Percentiles rank a stretch among this genome's conserved stretches.
These are phyloP conservation scores for Rutstroemia sydowiana DNA, from an alignment of 2,329 filamentous ascomycete genomes.

Conservation along the genomic window DNA sequence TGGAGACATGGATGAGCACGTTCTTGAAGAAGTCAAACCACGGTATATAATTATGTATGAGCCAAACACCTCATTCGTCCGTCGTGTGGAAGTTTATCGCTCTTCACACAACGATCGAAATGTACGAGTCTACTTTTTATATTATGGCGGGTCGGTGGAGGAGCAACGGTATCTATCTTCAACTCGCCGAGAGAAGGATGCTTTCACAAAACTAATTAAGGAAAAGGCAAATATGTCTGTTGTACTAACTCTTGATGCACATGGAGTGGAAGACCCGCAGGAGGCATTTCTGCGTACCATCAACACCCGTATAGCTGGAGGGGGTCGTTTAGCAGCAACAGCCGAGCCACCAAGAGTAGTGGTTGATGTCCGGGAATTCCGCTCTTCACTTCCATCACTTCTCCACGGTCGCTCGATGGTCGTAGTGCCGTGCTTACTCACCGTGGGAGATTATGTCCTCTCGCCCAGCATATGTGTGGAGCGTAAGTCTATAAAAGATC, in stretches of 20 bases:
- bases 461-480: slow-evolving; percentile 89
- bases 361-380: slow-evolving; percentile 93
- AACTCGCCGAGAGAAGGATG: slow-evolving; percentile 91
- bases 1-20: slow-evolving; percentile 89
- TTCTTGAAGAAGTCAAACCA: slow-evolving; percentile 90
- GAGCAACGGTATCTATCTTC: slow-evolving; percentile 87
- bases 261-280: slow-evolving; percentile 70
- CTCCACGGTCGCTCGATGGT: slow-evolving; percentile 83
- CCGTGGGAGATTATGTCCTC: slow-evolving; percentile 92
- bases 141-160: slow-evolving; percentile 90
- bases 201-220: slow-evolving; percentile 89
- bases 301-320: slow-evolving; percentile 93
- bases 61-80: slow-evolving; percentile 88
- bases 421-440: slow-evolving; percentile 90
- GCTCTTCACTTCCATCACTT: slow-evolving; percentile 83
- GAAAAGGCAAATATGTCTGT: slow-evolving; percentile 91
- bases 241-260: slow-evolving; percentile 67
- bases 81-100: slow-evolving; percentile 89
- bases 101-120: slow-evolving; percentile 86
- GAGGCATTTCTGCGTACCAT: slow-evolving; percentile 90
- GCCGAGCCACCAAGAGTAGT: slow-evolving; percentile 84
- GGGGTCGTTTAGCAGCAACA: slow-evolving; percentile 75
- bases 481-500: slow-evolving; percentile 84
- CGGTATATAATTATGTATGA: slow-evolving; percentile 99
- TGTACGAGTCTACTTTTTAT: slow-evolving; percentile 92